Percentiles rank a stretch among this genome's conserved stretches.
phyloP scores from a whole-genome alignment of 768 basidiomycete species.

The Polyporus arcularius region DNA sequence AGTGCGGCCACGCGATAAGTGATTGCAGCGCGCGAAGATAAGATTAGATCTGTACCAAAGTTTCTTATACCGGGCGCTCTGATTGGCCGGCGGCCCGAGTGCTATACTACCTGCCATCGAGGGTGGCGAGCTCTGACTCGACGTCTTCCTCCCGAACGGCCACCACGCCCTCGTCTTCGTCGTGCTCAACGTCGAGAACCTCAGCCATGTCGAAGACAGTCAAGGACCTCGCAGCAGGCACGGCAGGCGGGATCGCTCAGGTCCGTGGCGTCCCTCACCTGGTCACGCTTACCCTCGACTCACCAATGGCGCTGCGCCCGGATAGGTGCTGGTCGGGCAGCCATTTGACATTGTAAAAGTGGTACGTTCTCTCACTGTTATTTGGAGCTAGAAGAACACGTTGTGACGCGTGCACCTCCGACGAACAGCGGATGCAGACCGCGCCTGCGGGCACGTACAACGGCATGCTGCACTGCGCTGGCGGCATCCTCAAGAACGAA shows the following conservation, averaged over 20 bases:
- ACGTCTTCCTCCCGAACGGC: slow-evolving; percentile 8
- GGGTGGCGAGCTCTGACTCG: slow-evolving; percentile 19
- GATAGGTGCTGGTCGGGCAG: slow-evolving; percentile 84
- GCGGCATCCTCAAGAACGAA: slow-evolving; percentile 88
- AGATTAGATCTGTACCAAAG: slow-evolving; percentile 7
- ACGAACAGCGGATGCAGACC: slow-evolving; percentile 86
- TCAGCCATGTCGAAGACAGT: slow-evolving; percentile 56
- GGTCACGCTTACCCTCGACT: slow-evolving; percentile 13
- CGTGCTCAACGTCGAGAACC: background rate
- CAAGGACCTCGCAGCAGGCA: slow-evolving; percentile 89
- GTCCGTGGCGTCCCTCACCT: slow-evolving; percentile 35
- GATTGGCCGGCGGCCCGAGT: slow-evolving; percentile 19
- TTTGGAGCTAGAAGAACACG: slow-evolving; percentile 13
- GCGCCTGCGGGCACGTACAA: slow-evolving; percentile 85
- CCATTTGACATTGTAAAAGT: slow-evolving; percentile 99
- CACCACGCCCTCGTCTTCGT: background rate
- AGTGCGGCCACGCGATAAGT: background rate
- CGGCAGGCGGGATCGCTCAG: slow-evolving; percentile 90
- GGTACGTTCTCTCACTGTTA: slow-evolving; percentile 44
- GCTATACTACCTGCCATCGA: slow-evolving; percentile 8
- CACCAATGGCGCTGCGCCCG: slow-evolving; percentile 1
- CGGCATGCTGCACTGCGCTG: slow-evolving; percentile 87
- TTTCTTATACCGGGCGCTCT: slow-evolving; percentile 12
- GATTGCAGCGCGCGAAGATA: background rate
- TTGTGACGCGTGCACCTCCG: slow-evolving; percentile 14